Conservation (phyloP, 2,329 filamentous ascomycete species). For the Nannizzia gypsea region DNA sequence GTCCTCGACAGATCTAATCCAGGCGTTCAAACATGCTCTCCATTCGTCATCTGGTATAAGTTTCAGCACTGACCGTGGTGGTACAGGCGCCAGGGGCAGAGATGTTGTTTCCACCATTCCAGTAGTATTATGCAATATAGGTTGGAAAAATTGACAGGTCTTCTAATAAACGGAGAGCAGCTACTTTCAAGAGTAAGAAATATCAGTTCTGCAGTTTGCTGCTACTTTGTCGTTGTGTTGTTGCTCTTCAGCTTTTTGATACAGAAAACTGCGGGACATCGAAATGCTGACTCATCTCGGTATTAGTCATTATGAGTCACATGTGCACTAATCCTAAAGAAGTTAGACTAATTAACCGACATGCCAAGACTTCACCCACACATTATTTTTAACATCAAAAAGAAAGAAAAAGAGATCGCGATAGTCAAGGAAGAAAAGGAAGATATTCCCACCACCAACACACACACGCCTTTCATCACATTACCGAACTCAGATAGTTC, state of each 20-base stretch:
- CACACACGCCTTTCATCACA: constrained; percentile 54
- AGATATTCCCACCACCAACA: background rate
- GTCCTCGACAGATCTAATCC: constrained; percentile 55
- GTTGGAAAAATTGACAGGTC: background rate
- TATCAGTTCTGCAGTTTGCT: background rate
- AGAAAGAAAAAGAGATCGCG: background rate
- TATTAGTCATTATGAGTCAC: background rate
- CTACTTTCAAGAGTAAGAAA: background rate
- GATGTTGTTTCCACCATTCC: constrained; percentile 1
- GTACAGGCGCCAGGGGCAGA: constrained; percentile 68
- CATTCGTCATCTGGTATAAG: constrained; percentile 60
- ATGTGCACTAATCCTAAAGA: background rate
- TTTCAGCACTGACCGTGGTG: constrained; percentile 53
- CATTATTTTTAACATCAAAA: background rate
- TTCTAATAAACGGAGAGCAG: background rate
- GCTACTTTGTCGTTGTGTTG: background rate
- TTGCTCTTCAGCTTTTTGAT: background rate
- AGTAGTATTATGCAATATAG: background rate
- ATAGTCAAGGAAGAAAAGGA: background rate
- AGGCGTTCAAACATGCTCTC: constrained; percentile 64
- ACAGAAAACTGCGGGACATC: background rate
- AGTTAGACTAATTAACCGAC: background rate
- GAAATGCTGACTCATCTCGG: background rate
- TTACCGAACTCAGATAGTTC: constrained; percentile 63
- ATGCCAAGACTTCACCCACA: constrained; percentile 1